Evolutionary conservation across 2,329 filamentous ascomycete species (phyloP).

Genomic region (Epichloe sylvatica): DNA sequence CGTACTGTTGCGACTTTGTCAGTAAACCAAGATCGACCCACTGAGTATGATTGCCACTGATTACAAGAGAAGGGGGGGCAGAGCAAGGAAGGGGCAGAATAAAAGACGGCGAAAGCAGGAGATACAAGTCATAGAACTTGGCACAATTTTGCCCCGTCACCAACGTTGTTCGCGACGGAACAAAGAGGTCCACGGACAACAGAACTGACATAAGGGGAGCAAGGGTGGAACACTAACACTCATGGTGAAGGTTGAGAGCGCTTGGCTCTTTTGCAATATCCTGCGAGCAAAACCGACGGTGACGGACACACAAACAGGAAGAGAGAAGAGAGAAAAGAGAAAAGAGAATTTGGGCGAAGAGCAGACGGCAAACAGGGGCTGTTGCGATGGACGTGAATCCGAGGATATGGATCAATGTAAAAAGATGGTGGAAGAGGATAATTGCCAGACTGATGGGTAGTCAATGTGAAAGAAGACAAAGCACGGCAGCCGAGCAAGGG

Average conservation of each 20-base stretch:
- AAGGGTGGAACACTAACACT: slow-evolving; percentile 15
- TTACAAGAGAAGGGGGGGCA: not conserved
- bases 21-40: slow-evolving; percentile 10
- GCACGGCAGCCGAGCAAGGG: slow-evolving; percentile 1
- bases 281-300: not conserved
- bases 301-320: not conserved
- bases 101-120: not conserved
- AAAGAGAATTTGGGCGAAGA: not conserved
- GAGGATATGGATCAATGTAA: not conserved
- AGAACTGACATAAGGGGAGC: slow-evolving; percentile 10
- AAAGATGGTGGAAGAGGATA: not conserved
- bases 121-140: not conserved
- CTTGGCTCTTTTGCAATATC: slow-evolving; percentile 3
- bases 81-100: not conserved
- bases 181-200: not conserved
- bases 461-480: slow-evolving; percentile 3
- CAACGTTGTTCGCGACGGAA: not conserved
- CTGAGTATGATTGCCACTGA: not conserved
- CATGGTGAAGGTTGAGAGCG: slow-evolving; percentile 11
- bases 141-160: not conserved
- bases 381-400: not conserved
- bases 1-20: slow-evolving; percentile 32
- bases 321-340: not conserved
- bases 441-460: not conserved
- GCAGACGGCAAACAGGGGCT: not conserved